A percentile compares a stretch with the other conserved stretches of the same genome.
phyloP scores from a whole-genome alignment of 2,329 filamentous ascomycete species.

The Colletotrichum cereale region DNA sequence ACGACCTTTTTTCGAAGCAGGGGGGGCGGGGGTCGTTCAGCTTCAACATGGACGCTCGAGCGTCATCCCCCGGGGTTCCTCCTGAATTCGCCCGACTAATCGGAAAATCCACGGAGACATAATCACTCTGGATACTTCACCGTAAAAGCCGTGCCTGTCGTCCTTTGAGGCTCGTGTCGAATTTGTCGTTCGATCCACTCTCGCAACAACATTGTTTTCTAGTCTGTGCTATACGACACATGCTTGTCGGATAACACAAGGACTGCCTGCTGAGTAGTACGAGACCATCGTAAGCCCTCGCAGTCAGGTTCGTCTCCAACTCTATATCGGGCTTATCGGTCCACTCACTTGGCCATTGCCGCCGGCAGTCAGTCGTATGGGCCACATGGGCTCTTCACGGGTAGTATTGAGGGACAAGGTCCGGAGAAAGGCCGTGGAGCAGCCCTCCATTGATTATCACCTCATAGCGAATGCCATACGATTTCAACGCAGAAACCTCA shows the following conservation, averaged over 20 bases:
- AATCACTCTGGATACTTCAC: background rate
- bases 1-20: slow-evolving; percentile 10
- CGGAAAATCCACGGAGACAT: background rate
- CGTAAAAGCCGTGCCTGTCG: background rate
- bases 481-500: background rate
- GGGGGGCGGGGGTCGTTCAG: background rate
- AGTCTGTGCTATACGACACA: background rate
- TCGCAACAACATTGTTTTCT: background rate
- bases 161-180: background rate
- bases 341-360: background rate
- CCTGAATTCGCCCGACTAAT: background rate
- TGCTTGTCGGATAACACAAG: background rate
- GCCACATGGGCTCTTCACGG: background rate
- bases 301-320: background rate
- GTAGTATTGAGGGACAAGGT: background rate
- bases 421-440: background rate
- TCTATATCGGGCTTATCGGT: background rate
- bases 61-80: background rate
- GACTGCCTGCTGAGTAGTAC: background rate
- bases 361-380: background rate
- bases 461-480: background rate
- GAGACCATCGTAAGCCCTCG: background rate
- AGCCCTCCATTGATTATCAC: background rate
- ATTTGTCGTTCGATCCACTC: slow-evolving; percentile 5
- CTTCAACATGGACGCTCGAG: background rate